phyloP scores from a whole-genome alignment of 140 eudicot species.

The Ambrosia hybrid region DNA sequence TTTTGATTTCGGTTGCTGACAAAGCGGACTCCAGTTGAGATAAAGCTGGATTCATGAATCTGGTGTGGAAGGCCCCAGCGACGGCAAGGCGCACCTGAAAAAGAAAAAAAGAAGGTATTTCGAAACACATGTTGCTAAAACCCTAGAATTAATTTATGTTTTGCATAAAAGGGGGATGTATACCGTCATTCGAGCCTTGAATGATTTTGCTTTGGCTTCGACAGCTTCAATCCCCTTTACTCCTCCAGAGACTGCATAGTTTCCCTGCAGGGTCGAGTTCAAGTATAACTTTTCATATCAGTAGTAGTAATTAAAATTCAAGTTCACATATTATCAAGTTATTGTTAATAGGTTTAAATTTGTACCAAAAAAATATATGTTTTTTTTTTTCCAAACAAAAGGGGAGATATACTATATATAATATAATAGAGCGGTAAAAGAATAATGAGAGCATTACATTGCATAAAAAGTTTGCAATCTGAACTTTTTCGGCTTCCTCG shows the following conservation, averaged over 20 bases:
- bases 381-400: no score
- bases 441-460: constrained; percentile 45
- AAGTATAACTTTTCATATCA: constrained; percentile 3
- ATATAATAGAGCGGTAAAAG: no score
- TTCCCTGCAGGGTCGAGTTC: constrained; percentile 56
- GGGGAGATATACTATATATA: no score
- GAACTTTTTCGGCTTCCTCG: constrained; percentile 77
- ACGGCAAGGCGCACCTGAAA: constrained; percentile 88
- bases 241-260: constrained; percentile 96
- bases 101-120: background rate
- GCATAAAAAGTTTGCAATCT: constrained; percentile 90
- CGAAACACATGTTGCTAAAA: background rate
- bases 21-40: constrained; percentile 88
- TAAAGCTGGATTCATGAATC: constrained; percentile 87
- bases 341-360: no score
- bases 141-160: no score
- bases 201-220: constrained; percentile 93
- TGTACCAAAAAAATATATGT: no score
- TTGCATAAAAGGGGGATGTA: background rate
- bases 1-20: constrained; percentile 67
- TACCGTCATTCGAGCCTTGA: constrained; percentile 99
- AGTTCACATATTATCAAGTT: no score
- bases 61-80: constrained; percentile 94
- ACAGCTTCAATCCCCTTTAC: constrained; percentile 91
- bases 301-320: background rate